Evolutionary conservation across 2,329 filamentous ascomycete genomes (phyloP), one percentile per base, ranked within the genome.

Genomic region (Nigrospora sphaerica): DNA sequence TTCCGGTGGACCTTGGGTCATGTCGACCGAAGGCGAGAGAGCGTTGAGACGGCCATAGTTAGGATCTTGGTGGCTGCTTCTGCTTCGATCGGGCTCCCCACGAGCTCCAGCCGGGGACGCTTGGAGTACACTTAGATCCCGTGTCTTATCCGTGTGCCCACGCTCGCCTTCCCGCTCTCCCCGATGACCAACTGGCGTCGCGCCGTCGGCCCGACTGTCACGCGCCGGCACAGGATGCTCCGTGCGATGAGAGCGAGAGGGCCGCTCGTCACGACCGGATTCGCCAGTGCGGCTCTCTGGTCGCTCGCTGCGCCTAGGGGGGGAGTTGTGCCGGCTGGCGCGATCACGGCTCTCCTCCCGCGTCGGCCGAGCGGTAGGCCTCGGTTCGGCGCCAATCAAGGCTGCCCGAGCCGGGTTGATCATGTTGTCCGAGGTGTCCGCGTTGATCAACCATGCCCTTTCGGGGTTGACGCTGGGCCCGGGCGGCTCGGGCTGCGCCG

Each of bases 21-120:
- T 68, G 62, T 61, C 71, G 28, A 57, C 56, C 32, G 70, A 61
- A 19, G 69, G 67, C 42, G 72, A 67, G 42, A 75, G 71, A 2
- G 74, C 65, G 50, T 79, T 83, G 41, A 85, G 67, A 2, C 81
- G 77, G 28, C 81, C 81, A 54, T 83, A 83, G 46, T 77, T 80
- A 14, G 77, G 75, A 58, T 85, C 80, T 52, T 80, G 74, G 49
- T 77, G 73, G 46, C 67, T 69, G 17, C 72, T 54, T 51, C 73
- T 67, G 34, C 70, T 69, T 53, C 78, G 72, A 39, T 81, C 76
- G 3, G 65, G 54, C 31, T 82, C 78, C 2, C 62, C 59, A 35
- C 69, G 68, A 19, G 66, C 48, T 23, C 46, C 34, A 42, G 59
- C 43, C 39, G 61, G 49, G 32, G 59, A 67, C 36, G 56, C 64